Evolutionary conservation across 192 early-diverging fungal species (phyloP).

Genomic region (Coemansia sp.): DNA sequence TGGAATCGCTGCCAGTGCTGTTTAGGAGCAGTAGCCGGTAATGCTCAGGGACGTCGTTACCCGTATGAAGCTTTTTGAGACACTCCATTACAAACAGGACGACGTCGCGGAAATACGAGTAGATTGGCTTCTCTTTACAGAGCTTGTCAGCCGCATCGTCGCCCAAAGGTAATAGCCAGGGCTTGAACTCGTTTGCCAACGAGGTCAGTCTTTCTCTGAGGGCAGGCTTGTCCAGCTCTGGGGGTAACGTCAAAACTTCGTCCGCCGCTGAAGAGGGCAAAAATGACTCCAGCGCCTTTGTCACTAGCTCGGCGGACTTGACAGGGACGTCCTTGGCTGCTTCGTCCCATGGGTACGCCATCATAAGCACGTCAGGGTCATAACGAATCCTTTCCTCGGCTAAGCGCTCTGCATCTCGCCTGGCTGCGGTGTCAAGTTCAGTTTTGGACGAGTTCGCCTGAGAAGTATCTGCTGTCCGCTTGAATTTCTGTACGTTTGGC

Average conservation of each 20-base stretch:
- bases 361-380: neutral
- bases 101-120: constrained; percentile 7
- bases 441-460: neutral
- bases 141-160: neutral
- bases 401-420: neutral
- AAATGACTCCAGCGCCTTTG: neutral
- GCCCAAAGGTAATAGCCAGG: neutral
- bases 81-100: constrained; percentile 6
- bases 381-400: constrained; percentile 1
- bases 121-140: neutral
- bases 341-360: neutral
- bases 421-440: constrained; percentile 3
- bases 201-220: neutral
- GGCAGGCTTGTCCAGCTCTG: neutral
- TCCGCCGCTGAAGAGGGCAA: neutral
- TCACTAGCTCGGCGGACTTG: neutral
- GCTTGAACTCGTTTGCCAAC: neutral
- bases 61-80: constrained; percentile 1
- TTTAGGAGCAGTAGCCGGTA: neutral
- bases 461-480: neutral
- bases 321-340: neutral
- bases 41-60: neutral
- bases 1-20: neutral
- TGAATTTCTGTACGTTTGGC: neutral
- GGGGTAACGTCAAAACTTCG: neutral